Evolutionary conservation across 257 asterid genomes (phyloP).

Genomic region (Nicotiana paniculata): DNA sequence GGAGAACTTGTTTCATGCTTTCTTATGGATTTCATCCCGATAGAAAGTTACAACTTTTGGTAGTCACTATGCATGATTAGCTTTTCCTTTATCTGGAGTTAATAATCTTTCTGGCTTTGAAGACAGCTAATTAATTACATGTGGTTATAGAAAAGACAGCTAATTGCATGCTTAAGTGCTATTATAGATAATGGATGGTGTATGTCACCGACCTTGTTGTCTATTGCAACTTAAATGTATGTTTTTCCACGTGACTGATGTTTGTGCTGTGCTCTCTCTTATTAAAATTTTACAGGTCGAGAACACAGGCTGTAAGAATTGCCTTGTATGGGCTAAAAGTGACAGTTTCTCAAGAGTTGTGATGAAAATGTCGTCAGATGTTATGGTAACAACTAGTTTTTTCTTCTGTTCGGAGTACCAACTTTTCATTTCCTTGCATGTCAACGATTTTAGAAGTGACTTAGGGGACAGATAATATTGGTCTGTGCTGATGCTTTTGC

Average conservation of each 20-base stretch:
- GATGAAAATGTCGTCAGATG: conserved; percentile 46
- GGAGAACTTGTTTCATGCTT: background rate
- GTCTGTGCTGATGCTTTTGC: background rate
- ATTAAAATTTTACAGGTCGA: conserved; percentile 47
- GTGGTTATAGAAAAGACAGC: background rate
- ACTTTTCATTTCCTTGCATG: background rate
- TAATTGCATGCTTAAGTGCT: background rate
- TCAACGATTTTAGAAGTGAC: background rate
- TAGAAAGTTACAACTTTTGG: background rate
- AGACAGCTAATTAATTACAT: background rate
- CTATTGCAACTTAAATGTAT: background rate
- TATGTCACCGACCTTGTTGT: background rate
- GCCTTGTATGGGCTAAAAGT: conserved; percentile 94
- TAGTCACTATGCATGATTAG: background rate
- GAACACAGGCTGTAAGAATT: conserved; percentile 60
- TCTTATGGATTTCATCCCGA: background rate
- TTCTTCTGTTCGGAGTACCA: background rate
- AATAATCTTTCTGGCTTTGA: background rate
- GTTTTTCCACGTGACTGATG: background rate
- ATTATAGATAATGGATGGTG: background rate
- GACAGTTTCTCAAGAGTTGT: conserved; percentile 81
- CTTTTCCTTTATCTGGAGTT: background rate
- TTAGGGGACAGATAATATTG: background rate
- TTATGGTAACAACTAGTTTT: conserved; percentile 38
- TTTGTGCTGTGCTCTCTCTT: background rate